Conservation (phyloP, 495 filamentous ascomycete species). For the Xylaria curta region DNA sequence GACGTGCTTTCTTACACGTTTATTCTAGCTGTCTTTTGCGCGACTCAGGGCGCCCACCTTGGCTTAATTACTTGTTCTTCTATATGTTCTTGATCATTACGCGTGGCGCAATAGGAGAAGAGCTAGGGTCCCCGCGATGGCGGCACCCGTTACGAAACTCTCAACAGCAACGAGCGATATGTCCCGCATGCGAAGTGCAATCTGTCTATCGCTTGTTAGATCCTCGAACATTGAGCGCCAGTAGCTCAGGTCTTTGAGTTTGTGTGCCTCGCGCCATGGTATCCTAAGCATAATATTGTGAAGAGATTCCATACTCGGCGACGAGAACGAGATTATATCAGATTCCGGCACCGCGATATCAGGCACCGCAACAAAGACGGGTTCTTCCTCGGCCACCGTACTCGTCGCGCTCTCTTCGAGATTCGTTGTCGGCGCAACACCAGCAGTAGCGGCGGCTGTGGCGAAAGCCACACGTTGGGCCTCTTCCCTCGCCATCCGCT, state of each 20-base stretch:
- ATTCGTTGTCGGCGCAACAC: slow-evolving; percentile 3
- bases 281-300: slow-evolving; percentile 35
- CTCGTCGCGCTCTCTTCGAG: slow-evolving; percentile 24
- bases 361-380: background rate
- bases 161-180: slow-evolving; percentile 73
- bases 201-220: slow-evolving; percentile 71
- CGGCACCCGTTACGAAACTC: slow-evolving; percentile 74
- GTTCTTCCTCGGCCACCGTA: slow-evolving; percentile 30
- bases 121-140: slow-evolving; percentile 64
- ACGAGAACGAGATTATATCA: background rate
- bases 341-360: slow-evolving; percentile 9
- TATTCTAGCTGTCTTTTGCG: background rate
- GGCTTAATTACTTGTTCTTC: background rate
- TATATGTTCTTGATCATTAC: background rate
- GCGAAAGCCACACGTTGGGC: slow-evolving; percentile 20
- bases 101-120: slow-evolving; percentile 48
- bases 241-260: slow-evolving; percentile 49
- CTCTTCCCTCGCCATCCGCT: slow-evolving; percentile 40
- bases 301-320: background rate
- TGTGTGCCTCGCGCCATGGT: slow-evolving; percentile 58
- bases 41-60: background rate
- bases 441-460: slow-evolving; percentile 8
- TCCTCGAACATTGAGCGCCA: slow-evolving; percentile 49
- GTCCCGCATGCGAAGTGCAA: slow-evolving; percentile 75
- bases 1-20: background rate